Conservation (phyloP, 192 early-diverging fungal species). For the Backusella australiensis region DNA sequence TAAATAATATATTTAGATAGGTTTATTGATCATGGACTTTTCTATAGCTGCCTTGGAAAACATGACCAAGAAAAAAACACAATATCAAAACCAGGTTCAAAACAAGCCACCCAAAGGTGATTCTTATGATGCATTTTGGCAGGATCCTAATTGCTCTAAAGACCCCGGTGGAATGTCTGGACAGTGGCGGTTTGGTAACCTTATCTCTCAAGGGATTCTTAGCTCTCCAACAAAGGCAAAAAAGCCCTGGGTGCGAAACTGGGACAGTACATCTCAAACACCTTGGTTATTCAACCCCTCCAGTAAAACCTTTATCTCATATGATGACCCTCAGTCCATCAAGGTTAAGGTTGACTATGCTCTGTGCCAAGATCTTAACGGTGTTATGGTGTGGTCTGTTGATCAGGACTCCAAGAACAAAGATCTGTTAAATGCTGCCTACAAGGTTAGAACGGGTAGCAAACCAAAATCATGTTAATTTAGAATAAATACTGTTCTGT, state of each 20-base stretch:
- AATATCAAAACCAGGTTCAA: constrained; percentile 31
- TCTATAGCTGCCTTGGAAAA: constrained; percentile 29
- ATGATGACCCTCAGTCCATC: constrained; percentile 64
- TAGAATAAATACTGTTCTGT: too few species aligned
- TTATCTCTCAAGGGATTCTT: constrained; percentile 57
- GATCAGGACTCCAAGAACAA: constrained; percentile 57
- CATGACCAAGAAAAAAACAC: constrained; percentile 28
- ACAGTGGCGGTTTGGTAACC: constrained; percentile 63
- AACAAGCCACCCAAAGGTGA: constrained; percentile 46
- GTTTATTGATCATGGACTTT: constrained; percentile 3
- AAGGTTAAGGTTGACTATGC: constrained; percentile 58
- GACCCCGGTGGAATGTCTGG: constrained; percentile 50
- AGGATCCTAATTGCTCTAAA: constrained; percentile 48
- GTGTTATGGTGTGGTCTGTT: constrained; percentile 68
- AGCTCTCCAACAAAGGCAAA: constrained; percentile 45
- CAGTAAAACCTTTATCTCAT: constrained; percentile 63
- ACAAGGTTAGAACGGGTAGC: not conserved
- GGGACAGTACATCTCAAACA: constrained; percentile 58
- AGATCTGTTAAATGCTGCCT: constrained; percentile 51
- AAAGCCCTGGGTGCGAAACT: constrained; percentile 61
- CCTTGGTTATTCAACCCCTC: constrained; percentile 72
- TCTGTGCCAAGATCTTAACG: constrained; percentile 49
- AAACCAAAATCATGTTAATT: not conserved
- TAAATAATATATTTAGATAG: not conserved
- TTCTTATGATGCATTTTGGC: constrained; percentile 50